Conservation (phyloP, 768 basidiomycete species). For the Boletus insuetus region DNA sequence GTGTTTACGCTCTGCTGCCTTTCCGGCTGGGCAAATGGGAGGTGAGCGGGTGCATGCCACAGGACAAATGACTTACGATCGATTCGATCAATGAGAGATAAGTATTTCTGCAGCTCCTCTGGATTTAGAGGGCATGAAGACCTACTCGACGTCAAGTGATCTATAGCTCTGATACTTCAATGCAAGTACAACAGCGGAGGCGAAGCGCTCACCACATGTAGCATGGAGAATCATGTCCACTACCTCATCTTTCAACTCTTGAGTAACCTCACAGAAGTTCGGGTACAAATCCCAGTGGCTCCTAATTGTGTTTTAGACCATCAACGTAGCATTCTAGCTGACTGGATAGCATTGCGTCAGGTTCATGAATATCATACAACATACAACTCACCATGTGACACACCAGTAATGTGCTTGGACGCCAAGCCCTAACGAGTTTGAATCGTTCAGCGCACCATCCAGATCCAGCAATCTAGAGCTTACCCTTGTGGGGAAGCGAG, state of each 20-base stretch:
- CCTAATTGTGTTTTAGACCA: conserved; percentile 22
- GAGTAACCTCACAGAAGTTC: no score
- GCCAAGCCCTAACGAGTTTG: conserved; percentile 26
- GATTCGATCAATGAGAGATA: conserved; percentile 27
- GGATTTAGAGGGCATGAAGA: conserved; percentile 24
- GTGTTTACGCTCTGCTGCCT: conserved; percentile 12
- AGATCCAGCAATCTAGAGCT: not conserved
- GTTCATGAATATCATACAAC: not conserved
- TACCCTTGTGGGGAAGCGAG: conserved; percentile 26
- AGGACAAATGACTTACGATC: conserved; percentile 14
- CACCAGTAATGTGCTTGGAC: conserved; percentile 40
- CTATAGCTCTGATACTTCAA: conserved; percentile 3
- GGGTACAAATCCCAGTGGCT: conserved; percentile 35
- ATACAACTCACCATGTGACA: conserved; percentile 6
- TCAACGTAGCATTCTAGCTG: not conserved
- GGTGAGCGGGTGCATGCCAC: not conserved
- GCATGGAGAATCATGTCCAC: conserved; percentile 26
- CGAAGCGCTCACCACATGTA: conserved; percentile 20
- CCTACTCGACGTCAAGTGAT: conserved; percentile 27
- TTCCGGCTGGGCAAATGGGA: conserved; percentile 7
- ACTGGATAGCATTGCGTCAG: conserved; percentile 8
- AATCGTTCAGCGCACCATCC: not conserved
- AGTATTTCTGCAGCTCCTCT: conserved; percentile 19
- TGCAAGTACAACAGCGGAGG: not conserved
- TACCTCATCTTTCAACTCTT: conserved; percentile 27